A percentile compares a stretch with the other conserved stretches of the same genome.
Conservation (phyloP, 2,329 filamentous ascomycete species). For the Arthrobotrys sinensis region DNA sequence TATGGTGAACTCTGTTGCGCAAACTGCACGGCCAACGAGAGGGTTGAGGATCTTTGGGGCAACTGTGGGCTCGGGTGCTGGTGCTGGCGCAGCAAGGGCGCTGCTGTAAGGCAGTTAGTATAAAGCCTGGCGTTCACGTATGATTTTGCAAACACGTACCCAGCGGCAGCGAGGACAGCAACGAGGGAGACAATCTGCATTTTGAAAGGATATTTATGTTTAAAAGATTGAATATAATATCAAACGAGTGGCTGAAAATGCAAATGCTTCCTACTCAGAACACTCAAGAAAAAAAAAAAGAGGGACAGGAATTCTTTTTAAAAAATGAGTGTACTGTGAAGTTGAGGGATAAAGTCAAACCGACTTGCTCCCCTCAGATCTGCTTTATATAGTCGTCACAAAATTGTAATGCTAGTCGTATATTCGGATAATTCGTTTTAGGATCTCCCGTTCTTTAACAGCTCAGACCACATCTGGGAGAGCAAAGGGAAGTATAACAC, state of each 20-base stretch:
- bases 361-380: not conserved
- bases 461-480: not conserved
- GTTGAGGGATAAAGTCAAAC: too few species aligned
- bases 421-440: not conserved
- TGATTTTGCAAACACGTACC: conserved; percentile 1
- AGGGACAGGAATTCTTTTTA: not conserved
- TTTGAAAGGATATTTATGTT: conserved; percentile 14
- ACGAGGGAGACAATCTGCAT: conserved; percentile 17
- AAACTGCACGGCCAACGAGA: conserved; percentile 4
- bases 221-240: conserved; percentile 6
- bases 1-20: conserved; percentile 12
- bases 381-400: conserved; percentile 3
- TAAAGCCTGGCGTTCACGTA: too few species aligned
- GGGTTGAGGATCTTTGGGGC: not conserved
- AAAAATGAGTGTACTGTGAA: conserved; percentile 3
- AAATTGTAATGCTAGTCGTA: not conserved
- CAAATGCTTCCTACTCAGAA: not conserved
- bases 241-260: not conserved
- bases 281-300: not conserved
- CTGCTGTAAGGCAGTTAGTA: conserved; percentile 4
- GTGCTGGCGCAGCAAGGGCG: conserved; percentile 17
- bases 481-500: conserved; percentile 24
- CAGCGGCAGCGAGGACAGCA: conserved; percentile 6
- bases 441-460: not conserved
- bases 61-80: conserved; percentile 8